Conservation (phyloP, 2,329 filamentous ascomycete species). For the Elsinoe arachidis region DNA sequence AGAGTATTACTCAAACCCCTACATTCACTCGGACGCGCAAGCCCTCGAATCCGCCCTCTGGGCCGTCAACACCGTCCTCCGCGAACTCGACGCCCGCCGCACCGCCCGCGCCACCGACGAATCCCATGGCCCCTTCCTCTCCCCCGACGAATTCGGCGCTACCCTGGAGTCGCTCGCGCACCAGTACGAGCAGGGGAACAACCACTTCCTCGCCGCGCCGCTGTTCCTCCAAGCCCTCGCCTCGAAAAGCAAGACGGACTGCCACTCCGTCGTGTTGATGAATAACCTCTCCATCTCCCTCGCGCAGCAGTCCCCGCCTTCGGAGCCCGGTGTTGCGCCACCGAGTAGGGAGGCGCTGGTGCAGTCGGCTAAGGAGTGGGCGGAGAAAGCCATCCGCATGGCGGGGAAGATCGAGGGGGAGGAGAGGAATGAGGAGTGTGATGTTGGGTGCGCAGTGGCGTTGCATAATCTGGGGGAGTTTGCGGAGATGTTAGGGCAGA, state of each 20-base stretch:
- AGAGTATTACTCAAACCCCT: constrained; percentile 68
- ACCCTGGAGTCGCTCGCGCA: constrained; percentile 68
- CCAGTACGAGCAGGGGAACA: constrained; percentile 63
- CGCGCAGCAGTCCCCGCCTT: constrained; percentile 51
- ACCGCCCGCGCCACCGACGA: constrained; percentile 54
- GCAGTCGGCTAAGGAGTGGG: constrained; percentile 67
- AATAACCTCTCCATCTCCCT: constrained; percentile 71
- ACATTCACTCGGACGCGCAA: constrained; percentile 62
- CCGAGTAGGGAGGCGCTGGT: constrained; percentile 50
- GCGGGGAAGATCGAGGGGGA: constrained; percentile 57
- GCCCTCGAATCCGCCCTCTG: constrained; percentile 70
- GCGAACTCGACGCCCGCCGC: constrained; percentile 62
- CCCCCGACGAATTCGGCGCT: constrained; percentile 61
- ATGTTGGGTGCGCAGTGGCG: constrained; percentile 71
- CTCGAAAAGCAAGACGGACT: constrained; percentile 54
- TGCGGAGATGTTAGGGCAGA: constrained; percentile 62
- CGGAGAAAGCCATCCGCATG: constrained; percentile 63
- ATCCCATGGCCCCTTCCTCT: constrained; percentile 64
- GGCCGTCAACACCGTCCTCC: constrained; percentile 71
- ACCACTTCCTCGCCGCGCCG: constrained; percentile 74
- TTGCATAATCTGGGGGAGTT: constrained; percentile 84
- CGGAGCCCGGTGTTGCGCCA: constrained; percentile 29
- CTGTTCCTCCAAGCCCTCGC: constrained; percentile 78
- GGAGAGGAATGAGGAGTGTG: constrained; percentile 67
- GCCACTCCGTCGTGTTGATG: constrained; percentile 78